These are phyloP conservation scores for Sclerotinia spermophila DNA, from an alignment of 2,329 filamentous ascomycete species.

Conservation along the genomic window DNA sequence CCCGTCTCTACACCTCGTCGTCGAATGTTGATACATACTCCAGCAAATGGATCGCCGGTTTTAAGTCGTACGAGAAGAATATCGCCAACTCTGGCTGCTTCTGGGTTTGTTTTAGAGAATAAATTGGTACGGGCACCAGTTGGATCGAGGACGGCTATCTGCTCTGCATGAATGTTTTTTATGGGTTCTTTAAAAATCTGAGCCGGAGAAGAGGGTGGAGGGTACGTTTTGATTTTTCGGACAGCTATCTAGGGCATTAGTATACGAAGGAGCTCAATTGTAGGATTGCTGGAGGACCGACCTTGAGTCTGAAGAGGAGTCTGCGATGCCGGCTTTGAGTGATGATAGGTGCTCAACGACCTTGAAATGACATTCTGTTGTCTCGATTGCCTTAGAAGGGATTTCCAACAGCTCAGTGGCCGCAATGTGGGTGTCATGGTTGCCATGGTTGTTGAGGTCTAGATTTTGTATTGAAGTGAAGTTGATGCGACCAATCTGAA, in stretches of 20 bases:
- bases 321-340: conserved; percentile 35
- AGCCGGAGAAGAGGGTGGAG: conserved; percentile 53
- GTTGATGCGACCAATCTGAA: conserved; percentile 23
- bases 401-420: conserved; percentile 69
- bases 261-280: neutral
- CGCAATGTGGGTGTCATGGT: conserved; percentile 45
- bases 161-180: conserved; percentile 59
- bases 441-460: conserved; percentile 29
- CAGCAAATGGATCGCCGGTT: conserved; percentile 83
- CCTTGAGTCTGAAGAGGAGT: conserved; percentile 21
- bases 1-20: conserved; percentile 85
- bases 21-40: conserved; percentile 83
- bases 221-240: conserved; percentile 49
- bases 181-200: conserved; percentile 64
- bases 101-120: conserved; percentile 72
- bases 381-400: conserved; percentile 56
- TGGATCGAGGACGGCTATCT: conserved; percentile 76
- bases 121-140: conserved; percentile 77
- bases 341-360: conserved; percentile 49
- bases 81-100: conserved; percentile 80
- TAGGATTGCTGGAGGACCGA: conserved; percentile 22
- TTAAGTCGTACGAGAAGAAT: conserved; percentile 85
- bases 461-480: conserved; percentile 16
- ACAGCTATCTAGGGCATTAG: conserved; percentile 32
- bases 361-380: conserved; percentile 46